Evolutionary conservation across 192 early-diverging fungal species (phyloP).

Genomic region (Linnemannia elongata): DNA sequence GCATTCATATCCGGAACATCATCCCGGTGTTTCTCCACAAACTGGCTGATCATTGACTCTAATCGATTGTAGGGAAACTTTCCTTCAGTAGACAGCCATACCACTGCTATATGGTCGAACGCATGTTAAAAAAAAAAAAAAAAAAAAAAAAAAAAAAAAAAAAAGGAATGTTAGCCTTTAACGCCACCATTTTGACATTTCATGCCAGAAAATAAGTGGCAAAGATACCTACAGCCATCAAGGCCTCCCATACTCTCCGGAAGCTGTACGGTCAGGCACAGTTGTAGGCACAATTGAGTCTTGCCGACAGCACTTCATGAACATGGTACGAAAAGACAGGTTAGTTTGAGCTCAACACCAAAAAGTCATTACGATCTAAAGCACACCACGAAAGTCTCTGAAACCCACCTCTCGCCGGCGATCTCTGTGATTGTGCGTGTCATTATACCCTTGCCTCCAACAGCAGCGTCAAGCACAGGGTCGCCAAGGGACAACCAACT

Average conservation of each 20-base stretch:
- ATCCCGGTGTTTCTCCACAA: conserved; percentile 33
- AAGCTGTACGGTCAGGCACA: conserved; percentile 78
- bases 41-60: conserved; percentile 58
- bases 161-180: neutral
- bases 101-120: conserved; percentile 48
- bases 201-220: neutral
- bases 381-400: neutral
- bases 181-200: neutral
- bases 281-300: conserved; percentile 88
- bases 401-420: conserved; percentile 74
- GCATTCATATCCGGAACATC: conserved; percentile 35
- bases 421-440: conserved; percentile 76
- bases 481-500: conserved; percentile 66
- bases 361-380: neutral
- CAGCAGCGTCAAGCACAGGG: conserved; percentile 62
- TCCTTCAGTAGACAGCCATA: conserved; percentile 83
- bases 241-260: conserved; percentile 69
- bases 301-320: conserved; percentile 82
- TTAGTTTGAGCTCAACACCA: neutral
- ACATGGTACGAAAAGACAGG: neutral
- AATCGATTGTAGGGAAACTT: conserved; percentile 75
- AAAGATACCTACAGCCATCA: conserved; percentile 62
- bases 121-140: neutral
- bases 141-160: neutral
- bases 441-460: conserved; percentile 70